phyloP scores from a whole-genome alignment of 2,329 filamentous ascomycete species.

The Penicillium sclerotigenum region DNA sequence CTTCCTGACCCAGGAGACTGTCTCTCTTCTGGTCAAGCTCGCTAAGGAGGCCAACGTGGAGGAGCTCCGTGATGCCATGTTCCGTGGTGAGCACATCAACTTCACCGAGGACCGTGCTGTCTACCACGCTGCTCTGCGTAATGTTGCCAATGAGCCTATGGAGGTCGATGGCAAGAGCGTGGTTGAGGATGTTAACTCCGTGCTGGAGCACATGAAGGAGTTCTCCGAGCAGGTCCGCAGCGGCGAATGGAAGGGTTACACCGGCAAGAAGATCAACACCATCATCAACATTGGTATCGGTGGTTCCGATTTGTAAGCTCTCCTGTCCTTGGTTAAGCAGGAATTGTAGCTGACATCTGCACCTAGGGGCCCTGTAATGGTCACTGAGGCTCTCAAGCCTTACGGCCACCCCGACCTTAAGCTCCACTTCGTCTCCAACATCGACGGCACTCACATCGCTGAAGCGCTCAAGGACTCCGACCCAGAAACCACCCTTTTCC shows the following conservation, averaged over 20 bases:
- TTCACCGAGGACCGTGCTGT: slow-evolving; percentile 96
- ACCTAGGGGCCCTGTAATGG: slow-evolving; percentile 89
- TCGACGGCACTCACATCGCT: slow-evolving; percentile 95
- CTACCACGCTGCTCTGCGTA: slow-evolving; percentile 91
- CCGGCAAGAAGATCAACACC: slow-evolving; percentile 93
- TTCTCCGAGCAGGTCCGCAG: slow-evolving; percentile 93
- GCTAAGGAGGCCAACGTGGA: slow-evolving; percentile 88
- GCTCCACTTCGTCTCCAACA: slow-evolving; percentile 98
- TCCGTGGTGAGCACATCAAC: slow-evolving; percentile 97
- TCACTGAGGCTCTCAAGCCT: slow-evolving; percentile 93
- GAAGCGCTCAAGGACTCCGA: slow-evolving; percentile 86
- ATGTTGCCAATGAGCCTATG: slow-evolving; percentile 76
- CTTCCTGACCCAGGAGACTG: slow-evolving; percentile 89
- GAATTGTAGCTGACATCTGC: slow-evolving; percentile 18
- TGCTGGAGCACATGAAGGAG: slow-evolving; percentile 96
- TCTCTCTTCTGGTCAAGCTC: slow-evolving; percentile 80
- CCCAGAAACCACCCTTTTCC: slow-evolving; percentile 97
- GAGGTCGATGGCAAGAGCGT: slow-evolving; percentile 89
- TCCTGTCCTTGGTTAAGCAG: not conserved
- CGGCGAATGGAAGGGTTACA: slow-evolving; percentile 95
- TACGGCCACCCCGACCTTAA: slow-evolving; percentile 84
- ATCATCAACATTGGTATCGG: slow-evolving; percentile 98
- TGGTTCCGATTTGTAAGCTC: slow-evolving; percentile 88
- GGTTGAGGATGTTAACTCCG: slow-evolving; percentile 85
- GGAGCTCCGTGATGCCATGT: slow-evolving; percentile 95